phyloP scores from a whole-genome alignment of 257 asterid genomes.

The Scutellaria barbata region DNA sequence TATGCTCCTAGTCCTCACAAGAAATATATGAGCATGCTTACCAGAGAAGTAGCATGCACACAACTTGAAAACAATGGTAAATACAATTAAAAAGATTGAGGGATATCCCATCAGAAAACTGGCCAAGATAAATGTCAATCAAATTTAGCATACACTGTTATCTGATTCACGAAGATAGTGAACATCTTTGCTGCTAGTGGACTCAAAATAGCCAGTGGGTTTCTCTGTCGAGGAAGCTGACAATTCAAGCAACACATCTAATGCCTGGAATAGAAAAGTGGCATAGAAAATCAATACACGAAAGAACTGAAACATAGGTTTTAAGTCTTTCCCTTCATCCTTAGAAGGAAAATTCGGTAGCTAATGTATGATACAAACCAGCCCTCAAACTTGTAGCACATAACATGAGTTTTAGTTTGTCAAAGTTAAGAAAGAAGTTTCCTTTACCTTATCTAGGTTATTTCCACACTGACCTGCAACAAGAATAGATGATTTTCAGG shows the following conservation, averaged over 20 bases:
- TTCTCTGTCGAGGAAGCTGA: conserved; percentile 61
- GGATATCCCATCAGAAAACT: conserved; percentile 19
- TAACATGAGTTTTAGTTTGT: conserved; percentile 10
- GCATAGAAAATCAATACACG: conserved; percentile 5
- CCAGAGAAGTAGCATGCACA: conserved; percentile 7
- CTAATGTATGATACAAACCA: conserved; percentile 15
- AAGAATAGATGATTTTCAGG: conserved; percentile 36
- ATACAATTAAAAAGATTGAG: not conserved
- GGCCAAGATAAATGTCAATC: conserved; percentile 27
- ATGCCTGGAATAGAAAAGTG: conserved; percentile 64
- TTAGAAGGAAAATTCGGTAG: conserved; percentile 13
- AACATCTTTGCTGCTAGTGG: conserved; percentile 47
- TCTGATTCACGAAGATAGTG: conserved; percentile 47
- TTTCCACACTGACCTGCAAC: conserved; percentile 89
- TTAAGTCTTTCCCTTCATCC: conserved; percentile 20
- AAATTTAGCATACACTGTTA: conserved; percentile 53
- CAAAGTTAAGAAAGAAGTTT: conserved; percentile 7
- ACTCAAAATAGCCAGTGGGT: conserved; percentile 41
- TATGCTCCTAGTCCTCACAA: conserved; percentile 5
- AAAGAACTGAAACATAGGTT: not conserved
- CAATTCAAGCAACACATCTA: conserved; percentile 71
- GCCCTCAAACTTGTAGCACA: not conserved
- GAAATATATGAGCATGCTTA: conserved; percentile 18
- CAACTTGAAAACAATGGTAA: conserved; percentile 17
- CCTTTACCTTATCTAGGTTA: conserved; percentile 75